Evolutionary conservation across 2,329 filamentous ascomycete genomes (phyloP), one percentile per base, ranked within the genome.

Genomic region (Trichocomaceae sp.): DNA sequence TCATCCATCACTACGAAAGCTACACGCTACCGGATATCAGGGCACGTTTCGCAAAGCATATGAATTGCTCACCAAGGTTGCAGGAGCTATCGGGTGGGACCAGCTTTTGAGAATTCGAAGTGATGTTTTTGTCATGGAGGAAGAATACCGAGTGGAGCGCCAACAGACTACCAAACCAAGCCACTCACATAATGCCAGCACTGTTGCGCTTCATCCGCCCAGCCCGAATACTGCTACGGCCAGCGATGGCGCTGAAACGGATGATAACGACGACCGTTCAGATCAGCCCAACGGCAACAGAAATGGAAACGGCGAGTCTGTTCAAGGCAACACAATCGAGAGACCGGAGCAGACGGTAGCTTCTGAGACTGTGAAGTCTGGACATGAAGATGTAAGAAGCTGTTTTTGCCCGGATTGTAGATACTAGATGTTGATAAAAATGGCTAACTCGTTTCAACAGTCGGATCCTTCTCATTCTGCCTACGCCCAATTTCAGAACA

Each of bases 91-190:
- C 63, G 93, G 93, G 39, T 99, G 93, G 93, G 93, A 99, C 64
- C 90, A 96, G 67, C 79, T 99, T 20, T 77, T 99, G 50, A 95
- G 90, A 72, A 96, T 95, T 65, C 83, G 93, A 62, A 97, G 92
- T 75, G 91, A 92, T 59, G 93, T 99, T 1, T 99, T 99, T 64
- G 93, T 99, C 48, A 99, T 99, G 93, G 93, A 99, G 70, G 93
- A 99, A 66, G 93, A 99, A 71, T 99, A 99, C 69, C 84, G 93
- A 48, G 87, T 86, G 55, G 93, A 97, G 73, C 69, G 72, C 19
- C 68, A 76, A 45, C 65, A 75, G 51, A 63, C 63, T 31, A 47
- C 62, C 62, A 54, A 63, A 60, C 54, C 52, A 56, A 52, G 51
- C 17, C 47, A 59, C 31, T 58, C 71, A 77, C 83, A 87, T 45